Evolutionary conservation across 2,329 filamentous ascomycete genomes (phyloP).

Genomic region (Aspergillus brunneoviolaceus): DNA sequence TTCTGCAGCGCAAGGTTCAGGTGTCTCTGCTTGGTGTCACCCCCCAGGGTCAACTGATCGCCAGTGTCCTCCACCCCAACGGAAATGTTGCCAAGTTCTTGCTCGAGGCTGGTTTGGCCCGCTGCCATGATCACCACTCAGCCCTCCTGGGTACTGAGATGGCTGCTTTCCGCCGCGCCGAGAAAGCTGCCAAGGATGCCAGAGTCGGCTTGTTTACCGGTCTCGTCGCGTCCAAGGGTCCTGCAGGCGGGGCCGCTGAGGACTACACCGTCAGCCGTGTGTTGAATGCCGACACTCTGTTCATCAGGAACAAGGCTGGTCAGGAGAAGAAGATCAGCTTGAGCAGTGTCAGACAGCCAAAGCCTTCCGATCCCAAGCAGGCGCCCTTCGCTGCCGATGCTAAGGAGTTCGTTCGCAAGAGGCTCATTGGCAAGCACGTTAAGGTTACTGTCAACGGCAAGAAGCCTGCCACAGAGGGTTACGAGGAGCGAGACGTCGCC

Average conservation of each 20-base stretch:
- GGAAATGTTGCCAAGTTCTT: slow-evolving; percentile 93
- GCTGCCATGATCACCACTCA: slow-evolving; percentile 94
- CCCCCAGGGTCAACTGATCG: slow-evolving; percentile 88
- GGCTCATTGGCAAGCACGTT: slow-evolving; percentile 92
- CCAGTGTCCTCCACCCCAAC: slow-evolving; percentile 78
- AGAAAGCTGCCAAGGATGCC: slow-evolving; percentile 76
- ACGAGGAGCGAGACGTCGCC: slow-evolving; percentile 91
- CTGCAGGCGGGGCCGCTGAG: slow-evolving; percentile 59
- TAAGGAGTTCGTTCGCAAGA: slow-evolving; percentile 93
- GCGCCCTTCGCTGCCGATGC: slow-evolving; percentile 87
- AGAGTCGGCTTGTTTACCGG: slow-evolving; percentile 79
- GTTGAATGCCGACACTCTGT: slow-evolving; percentile 83
- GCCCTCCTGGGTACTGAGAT: slow-evolving; percentile 87
- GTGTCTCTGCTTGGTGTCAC: slow-evolving; percentile 82
- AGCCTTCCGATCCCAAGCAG: slow-evolving; percentile 81
- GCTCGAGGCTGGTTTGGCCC: slow-evolving; percentile 81
- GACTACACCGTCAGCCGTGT: slow-evolving; percentile 86
- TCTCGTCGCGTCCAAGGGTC: slow-evolving; percentile 66
- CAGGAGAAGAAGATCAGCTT: slow-evolving; percentile 86
- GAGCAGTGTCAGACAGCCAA: slow-evolving; percentile 92
- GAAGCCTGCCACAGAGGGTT: slow-evolving; percentile 84
- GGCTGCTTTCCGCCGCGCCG: slow-evolving; percentile 78
- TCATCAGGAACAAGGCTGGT: slow-evolving; percentile 80
- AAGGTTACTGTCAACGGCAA: slow-evolving; percentile 85
- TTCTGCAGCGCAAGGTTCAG: slow-evolving; percentile 83